Base-by-base conservation (phyloP, 768 basidiomycete species). In the Fibroporia radiculosa region DNA sequence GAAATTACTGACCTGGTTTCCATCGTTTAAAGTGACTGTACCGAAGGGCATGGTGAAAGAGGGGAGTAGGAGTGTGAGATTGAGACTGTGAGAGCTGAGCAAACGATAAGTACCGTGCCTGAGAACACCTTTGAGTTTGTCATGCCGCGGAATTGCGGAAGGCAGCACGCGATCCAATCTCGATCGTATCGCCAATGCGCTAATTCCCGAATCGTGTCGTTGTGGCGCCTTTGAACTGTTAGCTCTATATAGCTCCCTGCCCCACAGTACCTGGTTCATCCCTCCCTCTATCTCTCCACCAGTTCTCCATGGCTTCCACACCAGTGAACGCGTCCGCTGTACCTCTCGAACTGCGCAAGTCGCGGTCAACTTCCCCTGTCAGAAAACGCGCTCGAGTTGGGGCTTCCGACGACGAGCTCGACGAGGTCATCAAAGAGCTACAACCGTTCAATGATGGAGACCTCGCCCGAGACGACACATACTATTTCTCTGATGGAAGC, bases 401-500 rank as follows among this genome's bases (percentile, higher is more conserved):
- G 26, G 25, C 26, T 26, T n/a, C n/a, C n/a, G 44, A 45, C 4
- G 34, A 25, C 23, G 34, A 45, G 24, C 16, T 29, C 6, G 24
- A 36, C 34, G 41, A 42, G 29, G 44, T 45, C 34, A 16, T 35
- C n/a, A 18, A 29, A 20, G 34, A 45, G 25, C 34, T 45, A 8
- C 35, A 38, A 18, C 4, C 11, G 6, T 16, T 36, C 14, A 13
- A 7, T 3, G 25, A 14, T 16, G 6, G 16, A 22, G 35, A 26
- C n/a, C 12, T 13, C 16, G 35, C 34, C 3, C 44, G 58, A 22
- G 60, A 62, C 38, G 42, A 48, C 14, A 50, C 22, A 3, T 86
- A 76, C 55, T 87, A 86, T 57, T 69, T 84, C 48, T 65, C 72
- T 28, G 84, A 87, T 52, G 84, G 84, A 29, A 83, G 81, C 52